Evolutionary conservation across 1,139 yeast genomes (phyloP), one percentile per base, ranked within the genome.

Genomic region (Saccharomyces hybrid): DNA sequence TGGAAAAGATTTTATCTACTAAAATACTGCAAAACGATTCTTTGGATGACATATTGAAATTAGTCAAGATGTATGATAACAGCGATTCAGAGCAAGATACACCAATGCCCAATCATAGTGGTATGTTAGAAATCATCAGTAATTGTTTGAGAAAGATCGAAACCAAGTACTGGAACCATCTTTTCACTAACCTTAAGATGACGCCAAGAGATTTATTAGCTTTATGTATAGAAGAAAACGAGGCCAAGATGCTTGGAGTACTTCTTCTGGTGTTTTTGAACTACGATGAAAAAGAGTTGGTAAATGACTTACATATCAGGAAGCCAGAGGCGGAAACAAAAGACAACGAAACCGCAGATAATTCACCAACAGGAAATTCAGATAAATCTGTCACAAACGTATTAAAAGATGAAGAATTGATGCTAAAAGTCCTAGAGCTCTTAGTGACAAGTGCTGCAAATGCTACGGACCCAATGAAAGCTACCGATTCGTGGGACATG

Each of bases 121-220:
- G 75, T 58, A 56, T 68, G 63, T 72, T 81, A 2, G 80, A 76
- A 48, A 78, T 81, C 14, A 71, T 81, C 11, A 79, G 83, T 19
- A 80, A 81, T 26, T 80, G 84, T 65, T 72, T 87, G 31, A 76
- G 89, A 58, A 85, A 86, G 62, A 83, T 84, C 16, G 93, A 85
- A 63, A 75, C 78, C 24, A 77, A 78, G 52, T 79, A 80, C 59
- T 85, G 91, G 91, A 69, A 73, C 14, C 70, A 69, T 21, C 72
- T 84, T 42, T 83, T 85, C 62, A 65, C 70, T 4, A 70, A 69
- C 42, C 60, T 76, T 14, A 61, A 68, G 2, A 66, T 73, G 55
- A 66, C 74, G 7, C 78, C 82, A 26, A 70, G 78, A 53, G 71
- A 70, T 26, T 55, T 75, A 16, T 60, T 78, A 6, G 65, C 72